Conservation (phyloP, 768 basidiomycete species). For the Lactarius tabidus region DNA sequence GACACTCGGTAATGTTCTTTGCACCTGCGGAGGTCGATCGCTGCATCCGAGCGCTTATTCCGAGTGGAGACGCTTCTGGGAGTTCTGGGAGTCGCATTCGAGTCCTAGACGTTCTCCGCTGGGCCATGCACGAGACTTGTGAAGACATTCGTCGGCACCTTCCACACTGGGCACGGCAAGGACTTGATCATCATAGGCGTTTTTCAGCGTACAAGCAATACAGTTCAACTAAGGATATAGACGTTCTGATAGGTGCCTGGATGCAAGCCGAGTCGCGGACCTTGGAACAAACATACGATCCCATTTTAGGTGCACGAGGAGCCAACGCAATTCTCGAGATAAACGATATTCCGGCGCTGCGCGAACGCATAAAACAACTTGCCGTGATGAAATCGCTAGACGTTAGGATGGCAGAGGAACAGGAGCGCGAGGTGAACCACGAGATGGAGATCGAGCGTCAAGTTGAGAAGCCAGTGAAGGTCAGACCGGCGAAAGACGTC, state of each 20-base stretch:
- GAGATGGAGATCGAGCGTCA: conserved; percentile 19
- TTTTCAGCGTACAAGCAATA: not conserved
- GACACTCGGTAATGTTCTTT: conserved; percentile 23
- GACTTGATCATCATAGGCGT: conserved; percentile 10
- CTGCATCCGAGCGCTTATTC: conserved; percentile 9
- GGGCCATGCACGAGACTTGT: conserved; percentile 22
- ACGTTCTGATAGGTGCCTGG: conserved; percentile 5
- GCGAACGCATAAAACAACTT: conserved; percentile 13
- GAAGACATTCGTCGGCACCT: conserved; percentile 21
- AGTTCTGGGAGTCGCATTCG: not conserved
- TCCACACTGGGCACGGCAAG: conserved; percentile 19
- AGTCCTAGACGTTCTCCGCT: conserved; percentile 19
- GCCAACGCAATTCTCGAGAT: not conserved
- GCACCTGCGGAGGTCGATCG: conserved; percentile 18
- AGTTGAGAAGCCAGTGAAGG: conserved; percentile 8
- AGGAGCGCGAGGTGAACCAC: conserved; percentile 21
- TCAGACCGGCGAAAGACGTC: not conserved
- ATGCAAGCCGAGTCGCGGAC: conserved; percentile 15
- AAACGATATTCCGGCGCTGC: not conserved
- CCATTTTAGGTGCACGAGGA: not conserved
- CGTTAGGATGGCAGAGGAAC: conserved; percentile 19
- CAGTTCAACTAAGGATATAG: not conserved
- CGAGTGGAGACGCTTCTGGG: not conserved
- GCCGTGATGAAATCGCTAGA: not conserved
- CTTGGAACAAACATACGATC: conserved; percentile 19